A percentile compares a stretch with the other conserved stretches of the same genome.
These are phyloP conservation scores for Kingdonia uniflora DNA, from an alignment of 164 flowering plant genomes.

Conservation along the genomic window DNA sequence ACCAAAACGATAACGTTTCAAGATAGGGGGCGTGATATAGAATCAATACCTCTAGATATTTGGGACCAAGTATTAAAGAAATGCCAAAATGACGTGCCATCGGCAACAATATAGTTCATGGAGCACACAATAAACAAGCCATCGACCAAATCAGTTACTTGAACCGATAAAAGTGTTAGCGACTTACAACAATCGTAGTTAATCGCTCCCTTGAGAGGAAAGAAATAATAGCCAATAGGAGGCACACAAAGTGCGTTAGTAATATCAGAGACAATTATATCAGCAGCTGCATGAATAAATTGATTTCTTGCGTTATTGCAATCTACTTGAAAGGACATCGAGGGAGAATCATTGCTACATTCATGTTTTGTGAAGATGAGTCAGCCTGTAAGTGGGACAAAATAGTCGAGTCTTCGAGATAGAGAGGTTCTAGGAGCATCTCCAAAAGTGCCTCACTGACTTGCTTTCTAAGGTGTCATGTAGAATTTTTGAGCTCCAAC, in stretches of 20 bases:
- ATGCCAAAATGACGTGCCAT: slow-evolving; percentile 52
- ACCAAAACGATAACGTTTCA: too few relatives aligned
- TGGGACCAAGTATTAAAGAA: slow-evolving; percentile 3
- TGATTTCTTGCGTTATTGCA: slow-evolving; percentile 38
- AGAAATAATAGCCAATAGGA: slow-evolving; percentile 33
- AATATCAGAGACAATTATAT: slow-evolving; percentile 26
- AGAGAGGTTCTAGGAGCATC: too few relatives aligned
- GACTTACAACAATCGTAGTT: slow-evolving; percentile 41
- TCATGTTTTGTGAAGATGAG: too few relatives aligned
- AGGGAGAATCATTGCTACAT: slow-evolving; percentile 17
- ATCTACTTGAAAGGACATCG: slow-evolving; percentile 25
- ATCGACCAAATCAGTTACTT: slow-evolving; percentile 43
- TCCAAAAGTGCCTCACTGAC: too few relatives aligned
- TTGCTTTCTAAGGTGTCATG: too few relatives aligned
- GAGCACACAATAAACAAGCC: slow-evolving; percentile 51
- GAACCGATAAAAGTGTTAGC: slow-evolving; percentile 29
- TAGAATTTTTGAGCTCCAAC: too few relatives aligned
- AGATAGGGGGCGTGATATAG: too few relatives aligned
- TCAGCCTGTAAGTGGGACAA: too few relatives aligned
- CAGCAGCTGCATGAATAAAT: slow-evolving; percentile 31
- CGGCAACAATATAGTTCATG: slow-evolving; percentile 34
- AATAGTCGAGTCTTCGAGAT: too few relatives aligned
- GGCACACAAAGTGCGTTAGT: slow-evolving; percentile 31
- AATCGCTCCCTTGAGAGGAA: slow-evolving; percentile 34
- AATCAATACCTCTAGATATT: too few relatives aligned